Base-by-base conservation (phyloP, 345 rosid genomes). In the Eucalyptus lansdowneana region DNA sequence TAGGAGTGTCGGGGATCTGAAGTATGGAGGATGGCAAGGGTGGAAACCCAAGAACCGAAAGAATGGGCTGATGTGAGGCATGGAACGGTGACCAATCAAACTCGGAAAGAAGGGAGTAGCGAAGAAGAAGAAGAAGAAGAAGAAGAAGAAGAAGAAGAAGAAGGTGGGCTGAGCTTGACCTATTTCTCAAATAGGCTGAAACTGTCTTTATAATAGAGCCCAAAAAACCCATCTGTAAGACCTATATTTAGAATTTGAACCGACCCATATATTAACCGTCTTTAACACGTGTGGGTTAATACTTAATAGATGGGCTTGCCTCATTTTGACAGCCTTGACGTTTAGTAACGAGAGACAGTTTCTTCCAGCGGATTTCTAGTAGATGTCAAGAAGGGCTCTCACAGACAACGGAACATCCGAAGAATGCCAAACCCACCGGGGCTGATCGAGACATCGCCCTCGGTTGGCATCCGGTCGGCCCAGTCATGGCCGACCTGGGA, bases 351-450 rank as follows among this genome's bases (percentile, higher is more conserved):
- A 40, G 42, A 40, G 42, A 40, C 6, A 40, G 42, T 40, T 40
- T 5, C 42, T 40, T 40, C 42, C 42, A 40, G 6, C 2, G 42
- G 42, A 97, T 89, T 94, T 92, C 92, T 95, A 97, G 94, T 95
- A 95, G 86, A 96, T 91, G 54, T 96, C 95, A 10, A 97, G 94
- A 97, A 97, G 98, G 88, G 94, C 50, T 86, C 90, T 65, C 29
- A 96, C 96, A 10, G 97, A 94, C 91, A 96, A 97, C 31, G 98
- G 99, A 69, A 89, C 90, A 90, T 97, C 97, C 27, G 92, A 93
- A 17, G 94, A 94, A 87, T 97, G 99, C 99, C 95, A 93, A 97
- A 96, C 99, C 99, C 96, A 83, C 99, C 96, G 5, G 94, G 96
- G 88, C 98, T 89, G 87, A 97, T 96, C 34, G 97, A 97, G 86